Evolutionary conservation across 1,284 basidiomycete genomes (phyloP), one percentile per base, ranked within the genome.

Genomic region (Ustilago sp.): DNA sequence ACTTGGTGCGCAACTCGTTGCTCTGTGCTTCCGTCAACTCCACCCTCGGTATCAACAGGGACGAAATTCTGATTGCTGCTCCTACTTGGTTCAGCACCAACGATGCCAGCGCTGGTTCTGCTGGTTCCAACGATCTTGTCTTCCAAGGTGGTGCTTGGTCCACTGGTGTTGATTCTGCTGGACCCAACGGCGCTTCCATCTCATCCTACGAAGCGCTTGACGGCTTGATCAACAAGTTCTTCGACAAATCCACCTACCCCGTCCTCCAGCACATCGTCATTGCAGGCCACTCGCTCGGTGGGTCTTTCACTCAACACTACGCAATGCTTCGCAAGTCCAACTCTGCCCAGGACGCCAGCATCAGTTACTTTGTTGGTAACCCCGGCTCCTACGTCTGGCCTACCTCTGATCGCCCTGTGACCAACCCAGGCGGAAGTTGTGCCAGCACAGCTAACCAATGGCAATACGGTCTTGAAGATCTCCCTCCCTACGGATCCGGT

Each of bases 211-310:
- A 77, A 11, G 81, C 72, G 8, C 53, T 84, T 31, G 84, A 85
- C 66, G 63, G 55, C 13, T 55, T 85, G 23, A 62, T 79, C 47
- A 68, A 69, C 50, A 77, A 74, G 63, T 83, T 79, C 58, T 65
- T 81, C 36, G 76, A 84, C 77, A 70, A 73, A 63, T 66, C 59
- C 23, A 68, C 67, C 12, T 85, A 80, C 59, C 83, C 84, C 39
- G 69, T 68, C 47, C 12, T 85, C 4, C 70, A 75, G 51, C 71
- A 76, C 35, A 68, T 85, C 31, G 70, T 79, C 43, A 57, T 85
- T 23, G 82, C 70, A 1, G 84, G 84, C 3, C 84, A 85, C 58
- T 82, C 80, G 12, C 62, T 85, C 23, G 84, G 84, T 4, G 81
- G 70, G 0, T 67, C 74, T 8, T 61, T 83, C 48, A 64, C 70